phyloP scores from a whole-genome alignment of 371 early-diverging fungal genomes.

The Blakeslea trispora region DNA sequence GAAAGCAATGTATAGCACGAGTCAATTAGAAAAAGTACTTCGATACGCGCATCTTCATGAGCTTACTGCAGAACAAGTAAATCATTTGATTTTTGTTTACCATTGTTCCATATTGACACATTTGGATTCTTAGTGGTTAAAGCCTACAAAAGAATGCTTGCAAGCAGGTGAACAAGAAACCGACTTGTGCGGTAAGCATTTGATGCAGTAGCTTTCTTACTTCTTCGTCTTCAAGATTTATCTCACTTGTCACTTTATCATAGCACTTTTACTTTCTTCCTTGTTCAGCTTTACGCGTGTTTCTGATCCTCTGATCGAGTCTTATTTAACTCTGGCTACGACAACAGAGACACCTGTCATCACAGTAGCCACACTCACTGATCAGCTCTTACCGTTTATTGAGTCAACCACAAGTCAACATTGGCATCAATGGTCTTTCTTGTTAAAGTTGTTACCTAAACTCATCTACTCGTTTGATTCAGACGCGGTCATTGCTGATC shows the following conservation, averaged over 20 bases:
- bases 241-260: background rate
- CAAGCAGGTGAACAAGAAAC: conserved; percentile 16
- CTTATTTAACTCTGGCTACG: conserved; percentile 36
- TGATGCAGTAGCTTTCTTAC: too few relatives aligned
- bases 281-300: conserved; percentile 36
- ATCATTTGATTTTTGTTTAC: background rate
- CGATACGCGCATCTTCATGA: conserved; percentile 32
- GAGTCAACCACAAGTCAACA: conserved; percentile 26
- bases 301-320: conserved; percentile 37
- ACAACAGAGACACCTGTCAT: conserved; percentile 20
- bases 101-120: background rate
- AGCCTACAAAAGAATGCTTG: conserved; percentile 40
- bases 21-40: conserved; percentile 29
- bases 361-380: conserved; percentile 16
- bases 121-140: conserved; percentile 42
- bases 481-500: conserved; percentile 25
- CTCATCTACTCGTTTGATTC: conserved; percentile 24
- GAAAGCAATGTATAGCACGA: too few relatives aligned
- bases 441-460: conserved; percentile 28
- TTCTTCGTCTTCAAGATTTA: too few relatives aligned
- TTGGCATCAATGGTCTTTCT: conserved; percentile 41
- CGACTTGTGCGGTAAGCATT: conserved; percentile 42
- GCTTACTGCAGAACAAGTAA: conserved; percentile 29
- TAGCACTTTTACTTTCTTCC: conserved; percentile 40
- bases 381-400: conserved; percentile 20